Percentiles rank a stretch among this genome's conserved stretches.
Conservation (phyloP, 768 basidiomycete genomes). For the Dioszegia hungarica region DNA sequence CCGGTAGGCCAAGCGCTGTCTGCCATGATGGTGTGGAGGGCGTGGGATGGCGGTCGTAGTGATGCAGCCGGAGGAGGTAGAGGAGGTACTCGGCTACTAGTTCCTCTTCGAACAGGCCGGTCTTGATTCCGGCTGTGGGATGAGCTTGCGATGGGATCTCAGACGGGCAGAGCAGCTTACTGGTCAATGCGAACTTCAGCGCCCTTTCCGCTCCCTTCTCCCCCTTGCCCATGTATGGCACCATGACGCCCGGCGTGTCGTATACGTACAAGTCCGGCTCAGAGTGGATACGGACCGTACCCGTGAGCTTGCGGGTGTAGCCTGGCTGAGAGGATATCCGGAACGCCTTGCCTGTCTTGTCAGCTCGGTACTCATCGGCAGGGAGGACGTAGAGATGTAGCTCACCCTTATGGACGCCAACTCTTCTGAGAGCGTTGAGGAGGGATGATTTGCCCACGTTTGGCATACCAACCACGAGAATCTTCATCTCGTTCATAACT, state of each 20-base stretch:
- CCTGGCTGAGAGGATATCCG: conserved; percentile 85
- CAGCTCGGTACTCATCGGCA: not conserved
- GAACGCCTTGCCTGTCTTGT: conserved; percentile 71
- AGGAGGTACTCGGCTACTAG: conserved; percentile 78
- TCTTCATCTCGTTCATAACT: conserved; percentile 62
- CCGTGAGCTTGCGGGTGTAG: conserved; percentile 81
- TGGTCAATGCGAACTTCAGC: conserved; percentile 86
- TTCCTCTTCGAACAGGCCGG: conserved; percentile 80
- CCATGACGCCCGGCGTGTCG: conserved; percentile 95
- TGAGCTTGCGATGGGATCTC: not conserved
- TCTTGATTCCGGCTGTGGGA: conserved; percentile 66
- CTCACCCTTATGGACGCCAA: conserved; percentile 81
- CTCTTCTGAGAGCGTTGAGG: conserved; percentile 83
- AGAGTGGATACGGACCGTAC: conserved; percentile 74
- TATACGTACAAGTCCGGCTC: conserved; percentile 81
- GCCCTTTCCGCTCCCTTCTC: conserved; percentile 81
- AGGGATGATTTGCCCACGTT: conserved; percentile 95
- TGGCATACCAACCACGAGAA: conserved; percentile 91
- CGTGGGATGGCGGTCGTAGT: not conserved
- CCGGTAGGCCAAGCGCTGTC: not conserved
- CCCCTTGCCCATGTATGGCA: conserved; percentile 86
- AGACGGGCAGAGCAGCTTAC: conserved; percentile 50
- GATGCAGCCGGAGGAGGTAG: conserved; percentile 40
- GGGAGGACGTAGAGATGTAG: conserved; percentile 18
- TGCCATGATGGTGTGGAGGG: not conserved